Evolutionary conservation across 768 basidiomycete species (phyloP), one percentile per base, ranked within the genome.

Genomic region (Collybia sp.): DNA sequence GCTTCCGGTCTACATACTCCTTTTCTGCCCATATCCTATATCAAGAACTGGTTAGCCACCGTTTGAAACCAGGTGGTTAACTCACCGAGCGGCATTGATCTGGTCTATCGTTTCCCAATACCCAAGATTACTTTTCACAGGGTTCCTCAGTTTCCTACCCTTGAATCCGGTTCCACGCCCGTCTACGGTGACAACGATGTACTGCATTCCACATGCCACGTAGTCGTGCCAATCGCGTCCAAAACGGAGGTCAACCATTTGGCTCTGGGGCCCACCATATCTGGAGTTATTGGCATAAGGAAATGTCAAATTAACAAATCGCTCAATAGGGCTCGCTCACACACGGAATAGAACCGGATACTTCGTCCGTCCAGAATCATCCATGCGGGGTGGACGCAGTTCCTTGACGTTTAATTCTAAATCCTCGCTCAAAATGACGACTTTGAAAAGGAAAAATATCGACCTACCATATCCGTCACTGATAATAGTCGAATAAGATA

Each of bases 341-440:
- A 95, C 89, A 37, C 78, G 72, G 72, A 98, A 93, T 20, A 99
- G 70, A 16, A 97, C 93, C 1, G 96, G 90, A 58, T 99, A 98
- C 62, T 95, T 93, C 8, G 87, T 91, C 37, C 89, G 82, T n/a
- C 96, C 96, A 16, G 91, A 86, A 56, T 88, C 84, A 55, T 99
- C 96, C 83, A 98, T 88, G 48, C 79, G 75, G 3, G 93, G 92
- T 13, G 96, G 96, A 12, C 91, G 80, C 54, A 95, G 78, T 68
- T 97, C 94, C 58, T 88, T 76, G 45, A 89, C 88, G 62, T 96
- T 96, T 45, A 97, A 69, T 57, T 91, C 92, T 93, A 55, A 25
- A 16, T 20, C 32, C 17, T 49, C 46, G 41, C 49, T 45, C 43
- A 46, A 57, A 49, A 62, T 11, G 35, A 17, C 13, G 31, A 40